These are phyloP conservation scores for Trypanosoma scelopori DNA, from an alignment of 208 protist genomes.

Conservation along the genomic window DNA sequence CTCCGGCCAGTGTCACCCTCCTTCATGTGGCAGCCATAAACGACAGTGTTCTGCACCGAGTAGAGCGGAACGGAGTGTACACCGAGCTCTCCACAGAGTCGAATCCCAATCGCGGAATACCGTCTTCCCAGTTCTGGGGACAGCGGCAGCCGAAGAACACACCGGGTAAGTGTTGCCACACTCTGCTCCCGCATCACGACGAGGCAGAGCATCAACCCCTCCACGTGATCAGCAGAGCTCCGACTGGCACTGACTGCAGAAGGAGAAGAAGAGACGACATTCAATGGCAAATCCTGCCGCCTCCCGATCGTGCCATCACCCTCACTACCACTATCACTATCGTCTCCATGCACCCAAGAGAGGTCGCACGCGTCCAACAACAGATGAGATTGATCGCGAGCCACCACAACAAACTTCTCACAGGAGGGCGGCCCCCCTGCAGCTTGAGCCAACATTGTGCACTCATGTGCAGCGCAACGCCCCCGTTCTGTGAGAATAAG, in stretches of 20 bases:
- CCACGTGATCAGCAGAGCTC: background rate
- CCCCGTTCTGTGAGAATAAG: conserved; percentile 20
- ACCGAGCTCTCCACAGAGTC: conserved; percentile 2
- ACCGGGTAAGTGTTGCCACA: conserved; percentile 21
- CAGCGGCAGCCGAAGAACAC: conserved; percentile 18
- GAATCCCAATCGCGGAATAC: conserved; percentile 12
- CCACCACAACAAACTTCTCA: conserved; percentile 14
- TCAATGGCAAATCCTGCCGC: background rate
- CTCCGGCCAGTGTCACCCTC: background rate
- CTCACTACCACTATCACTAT: background rate
- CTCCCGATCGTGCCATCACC: background rate
- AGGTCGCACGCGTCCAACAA: conserved; percentile 22
- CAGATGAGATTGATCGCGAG: conserved; percentile 13
- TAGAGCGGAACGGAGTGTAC: conserved; percentile 17
- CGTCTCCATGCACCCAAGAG: conserved; percentile 14
- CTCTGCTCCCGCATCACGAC: conserved; percentile 17
- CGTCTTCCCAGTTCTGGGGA: background rate
- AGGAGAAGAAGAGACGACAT: background rate
- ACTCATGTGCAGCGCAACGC: conserved; percentile 13
- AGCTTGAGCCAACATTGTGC: background rate
- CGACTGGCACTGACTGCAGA: background rate
- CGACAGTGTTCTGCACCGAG: conserved; percentile 24
- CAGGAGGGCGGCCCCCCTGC: background rate
- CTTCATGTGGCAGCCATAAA: conserved; percentile 12
- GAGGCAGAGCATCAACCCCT: conserved; percentile 16